Evolutionary conservation across 2,329 filamentous ascomycete species (phyloP).

Genomic region (Graphilbum fragrans): DNA sequence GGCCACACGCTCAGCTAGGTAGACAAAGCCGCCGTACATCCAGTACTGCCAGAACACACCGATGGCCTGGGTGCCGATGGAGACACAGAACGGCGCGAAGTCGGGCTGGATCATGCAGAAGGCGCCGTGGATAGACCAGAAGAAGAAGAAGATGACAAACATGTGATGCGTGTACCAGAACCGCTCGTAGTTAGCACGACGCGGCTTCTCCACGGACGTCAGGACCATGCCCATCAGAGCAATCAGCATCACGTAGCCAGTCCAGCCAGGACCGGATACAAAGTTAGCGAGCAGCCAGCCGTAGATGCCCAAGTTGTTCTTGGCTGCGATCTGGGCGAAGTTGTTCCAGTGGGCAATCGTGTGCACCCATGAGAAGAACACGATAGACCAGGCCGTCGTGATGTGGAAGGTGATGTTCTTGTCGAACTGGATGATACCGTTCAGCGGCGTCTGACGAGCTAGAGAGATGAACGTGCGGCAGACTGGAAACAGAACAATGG

Average conservation of each 20-base stretch:
- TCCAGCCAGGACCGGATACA: conserved; percentile 71
- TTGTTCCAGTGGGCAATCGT: conserved; percentile 83
- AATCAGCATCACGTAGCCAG: conserved; percentile 73
- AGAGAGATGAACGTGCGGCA: conserved; percentile 77
- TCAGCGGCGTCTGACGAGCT: conserved; percentile 66
- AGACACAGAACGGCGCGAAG: conserved; percentile 64
- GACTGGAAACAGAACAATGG: conserved; percentile 67
- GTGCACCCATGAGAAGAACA: conserved; percentile 81
- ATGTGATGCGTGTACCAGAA: conserved; percentile 90
- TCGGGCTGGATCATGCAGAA: conserved; percentile 89
- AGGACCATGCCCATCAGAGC: conserved; percentile 66
- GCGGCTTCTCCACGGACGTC: conserved; percentile 66
- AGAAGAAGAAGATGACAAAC: conserved; percentile 79
- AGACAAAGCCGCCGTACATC: conserved; percentile 71
- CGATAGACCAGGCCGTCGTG: conserved; percentile 73
- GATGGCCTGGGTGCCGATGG: conserved; percentile 49
- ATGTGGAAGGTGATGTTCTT: conserved; percentile 88
- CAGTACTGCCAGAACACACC: conserved; percentile 87
- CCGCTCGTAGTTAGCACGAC: conserved; percentile 72
- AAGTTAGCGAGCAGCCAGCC: conserved; percentile 71
- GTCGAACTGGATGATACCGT: conserved; percentile 79
- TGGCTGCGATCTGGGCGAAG: conserved; percentile 62
- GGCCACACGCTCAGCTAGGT: conserved; percentile 66
- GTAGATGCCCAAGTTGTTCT: conserved; percentile 65
- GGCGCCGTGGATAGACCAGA: conserved; percentile 81